These are phyloP conservation scores for Fusarium duplospermum DNA, from an alignment of 2,329 filamentous ascomycete genomes.

Conservation along the genomic window DNA sequence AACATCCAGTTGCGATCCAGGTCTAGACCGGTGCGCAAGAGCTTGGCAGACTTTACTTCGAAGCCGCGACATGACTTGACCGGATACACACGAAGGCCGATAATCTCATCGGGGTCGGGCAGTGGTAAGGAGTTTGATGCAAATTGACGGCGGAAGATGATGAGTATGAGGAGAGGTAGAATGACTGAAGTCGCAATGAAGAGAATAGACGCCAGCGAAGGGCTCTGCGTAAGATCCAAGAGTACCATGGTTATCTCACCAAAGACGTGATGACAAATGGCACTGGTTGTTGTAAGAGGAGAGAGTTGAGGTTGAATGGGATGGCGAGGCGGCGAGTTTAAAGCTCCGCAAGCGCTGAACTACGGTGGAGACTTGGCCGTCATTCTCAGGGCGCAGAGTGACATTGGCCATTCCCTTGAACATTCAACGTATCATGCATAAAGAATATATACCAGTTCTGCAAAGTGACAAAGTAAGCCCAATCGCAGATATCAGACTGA, in stretches of 20 bases:
- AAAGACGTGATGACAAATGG: neutral
- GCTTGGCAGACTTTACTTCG: slow-evolving; percentile 60
- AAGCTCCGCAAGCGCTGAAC: neutral
- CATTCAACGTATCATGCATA: neutral
- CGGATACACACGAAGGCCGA: slow-evolving; percentile 67
- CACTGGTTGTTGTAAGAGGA: neutral
- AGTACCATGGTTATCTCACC: slow-evolving; percentile 3
- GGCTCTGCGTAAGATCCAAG: neutral
- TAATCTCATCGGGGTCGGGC: slow-evolving; percentile 37
- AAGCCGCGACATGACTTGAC: slow-evolving; percentile 76
- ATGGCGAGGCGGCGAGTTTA: neutral
- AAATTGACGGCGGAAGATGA: neutral
- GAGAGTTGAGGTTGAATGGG: neutral
- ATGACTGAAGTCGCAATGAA: neutral
- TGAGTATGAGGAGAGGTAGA: slow-evolving; percentile 18
- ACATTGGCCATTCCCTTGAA: neutral
- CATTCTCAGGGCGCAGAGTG: neutral
- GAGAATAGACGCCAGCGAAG: slow-evolving; percentile 5
- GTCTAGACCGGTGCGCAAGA: slow-evolving; percentile 68
- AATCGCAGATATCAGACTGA: neutral
- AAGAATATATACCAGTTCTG: neutral
- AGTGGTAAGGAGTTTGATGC: slow-evolving; percentile 7
- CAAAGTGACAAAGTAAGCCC: neutral
- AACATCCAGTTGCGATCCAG: slow-evolving; percentile 77
- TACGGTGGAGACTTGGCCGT: neutral